A percentile compares a stretch with the other conserved stretches of the same genome.
phyloP scores from a whole-genome alignment of 2,329 filamentous ascomycete species.

The Aspergillus fumigatiaffinis region DNA sequence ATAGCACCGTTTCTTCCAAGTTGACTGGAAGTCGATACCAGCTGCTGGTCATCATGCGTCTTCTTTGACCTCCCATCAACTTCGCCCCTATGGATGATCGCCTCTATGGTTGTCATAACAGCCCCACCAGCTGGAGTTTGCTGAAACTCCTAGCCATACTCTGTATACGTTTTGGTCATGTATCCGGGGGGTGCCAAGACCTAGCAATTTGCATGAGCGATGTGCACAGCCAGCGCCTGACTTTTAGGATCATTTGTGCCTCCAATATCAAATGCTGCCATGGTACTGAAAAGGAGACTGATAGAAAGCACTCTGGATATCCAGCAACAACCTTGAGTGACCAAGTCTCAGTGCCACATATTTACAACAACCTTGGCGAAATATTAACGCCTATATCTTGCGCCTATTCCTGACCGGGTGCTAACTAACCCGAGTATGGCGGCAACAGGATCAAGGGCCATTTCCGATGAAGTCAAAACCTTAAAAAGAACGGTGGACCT shows the following conservation, averaged over 20 bases:
- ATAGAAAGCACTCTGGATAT: neutral
- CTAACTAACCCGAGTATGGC: neutral
- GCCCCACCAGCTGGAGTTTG: neutral
- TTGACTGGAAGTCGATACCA: neutral
- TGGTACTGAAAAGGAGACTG: neutral
- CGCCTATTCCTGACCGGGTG: neutral
- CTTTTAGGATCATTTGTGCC: neutral
- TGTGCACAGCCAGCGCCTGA: no score
- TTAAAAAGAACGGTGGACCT: neutral
- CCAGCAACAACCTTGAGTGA: neutral
- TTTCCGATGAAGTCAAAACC: neutral
- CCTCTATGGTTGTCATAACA: neutral
- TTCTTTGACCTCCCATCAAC: neutral
- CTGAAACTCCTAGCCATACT: neutral
- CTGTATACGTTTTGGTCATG: neutral
- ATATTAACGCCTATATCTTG: neutral
- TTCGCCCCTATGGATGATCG: neutral
- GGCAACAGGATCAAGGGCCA: neutral
- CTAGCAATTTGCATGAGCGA: neutral
- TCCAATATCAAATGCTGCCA: neutral
- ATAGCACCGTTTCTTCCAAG: neutral
- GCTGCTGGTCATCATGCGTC: neutral
- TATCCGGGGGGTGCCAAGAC: neutral
- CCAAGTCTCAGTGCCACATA: neutral
- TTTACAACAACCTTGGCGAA: neutral